Evolutionary conservation across 2,329 filamentous ascomycete species (phyloP).

Genomic region (Kalaharituber pfeilii): DNA sequence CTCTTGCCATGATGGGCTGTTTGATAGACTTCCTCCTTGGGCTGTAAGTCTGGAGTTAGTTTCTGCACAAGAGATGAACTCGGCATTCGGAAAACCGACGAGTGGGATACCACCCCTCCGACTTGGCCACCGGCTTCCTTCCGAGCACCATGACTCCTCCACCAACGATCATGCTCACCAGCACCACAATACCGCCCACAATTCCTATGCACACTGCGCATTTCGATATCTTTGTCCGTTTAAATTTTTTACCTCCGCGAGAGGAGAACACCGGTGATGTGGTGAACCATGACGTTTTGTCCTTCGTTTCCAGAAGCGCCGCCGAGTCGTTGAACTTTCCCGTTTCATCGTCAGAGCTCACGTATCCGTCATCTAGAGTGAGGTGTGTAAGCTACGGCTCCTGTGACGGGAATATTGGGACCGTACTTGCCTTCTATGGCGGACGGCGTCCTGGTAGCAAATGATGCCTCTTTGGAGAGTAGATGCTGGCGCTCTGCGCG

Average conservation of each 20-base stretch:
- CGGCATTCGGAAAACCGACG: conserved; percentile 8
- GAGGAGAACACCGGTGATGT: neutral
- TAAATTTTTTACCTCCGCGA: neutral
- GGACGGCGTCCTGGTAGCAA: no score
- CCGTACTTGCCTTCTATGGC: no score
- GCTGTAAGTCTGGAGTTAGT: neutral
- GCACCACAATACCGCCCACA: neutral
- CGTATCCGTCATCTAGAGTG: neutral
- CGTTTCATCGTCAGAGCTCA: neutral
- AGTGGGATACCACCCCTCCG: conserved; percentile 17
- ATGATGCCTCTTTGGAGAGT: no score
- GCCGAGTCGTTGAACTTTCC: no score
- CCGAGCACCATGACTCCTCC: neutral
- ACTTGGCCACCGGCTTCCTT: neutral
- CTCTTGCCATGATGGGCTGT: conserved; percentile 28
- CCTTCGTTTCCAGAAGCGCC: neutral
- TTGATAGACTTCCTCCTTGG: conserved; percentile 31
- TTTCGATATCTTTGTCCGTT: neutral
- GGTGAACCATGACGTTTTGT: neutral
- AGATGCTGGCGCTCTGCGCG: no score
- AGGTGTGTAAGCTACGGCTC: no score
- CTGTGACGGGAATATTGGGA: no score
- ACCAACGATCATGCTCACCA: neutral
- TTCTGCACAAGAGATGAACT: neutral
- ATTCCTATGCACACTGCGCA: neutral